These are phyloP conservation scores for Penicillium sp. DNA, from an alignment of 2,329 filamentous ascomycete genomes.

Conservation along the genomic window DNA sequence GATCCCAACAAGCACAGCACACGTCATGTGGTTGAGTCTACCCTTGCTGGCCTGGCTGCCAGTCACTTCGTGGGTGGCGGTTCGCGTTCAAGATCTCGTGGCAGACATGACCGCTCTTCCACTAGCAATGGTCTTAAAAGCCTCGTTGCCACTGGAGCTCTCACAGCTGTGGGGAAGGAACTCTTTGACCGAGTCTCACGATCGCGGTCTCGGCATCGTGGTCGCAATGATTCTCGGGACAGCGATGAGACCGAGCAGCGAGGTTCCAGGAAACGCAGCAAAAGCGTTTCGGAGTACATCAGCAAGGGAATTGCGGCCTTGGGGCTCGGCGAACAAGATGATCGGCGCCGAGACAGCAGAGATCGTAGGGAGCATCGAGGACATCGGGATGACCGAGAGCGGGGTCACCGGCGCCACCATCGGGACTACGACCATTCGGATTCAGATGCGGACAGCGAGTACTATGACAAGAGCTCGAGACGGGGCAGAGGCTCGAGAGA, in stretches of 20 bases:
- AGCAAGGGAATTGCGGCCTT: slow-evolving; percentile 46
- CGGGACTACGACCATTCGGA: slow-evolving; percentile 40
- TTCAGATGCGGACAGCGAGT: slow-evolving; percentile 39
- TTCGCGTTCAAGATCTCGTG: slow-evolving; percentile 66
- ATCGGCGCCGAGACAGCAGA: slow-evolving; percentile 24
- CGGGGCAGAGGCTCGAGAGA: slow-evolving; percentile 42
- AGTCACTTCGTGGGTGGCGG: slow-evolving; percentile 84
- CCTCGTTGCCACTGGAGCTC: slow-evolving; percentile 43
- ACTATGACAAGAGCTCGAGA: slow-evolving; percentile 33
- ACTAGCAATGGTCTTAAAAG: slow-evolving; percentile 48
- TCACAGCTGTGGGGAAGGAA: slow-evolving; percentile 51
- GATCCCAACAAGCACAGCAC: slow-evolving; percentile 73
- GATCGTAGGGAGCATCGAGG: slow-evolving; percentile 10
- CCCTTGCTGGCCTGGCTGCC: slow-evolving; percentile 81
- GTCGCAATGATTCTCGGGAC: slow-evolving; percentile 45
- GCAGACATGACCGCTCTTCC: slow-evolving; percentile 54
- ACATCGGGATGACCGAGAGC: slow-evolving; percentile 27
- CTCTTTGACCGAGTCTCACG: slow-evolving; percentile 39
- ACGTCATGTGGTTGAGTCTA: slow-evolving; percentile 79
- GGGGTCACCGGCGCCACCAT: slow-evolving; percentile 29
- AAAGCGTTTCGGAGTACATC: slow-evolving; percentile 48
- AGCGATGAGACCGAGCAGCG: slow-evolving; percentile 46
- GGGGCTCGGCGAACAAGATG: slow-evolving; percentile 39
- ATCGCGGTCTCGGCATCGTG: slow-evolving; percentile 45
- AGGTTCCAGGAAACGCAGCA: slow-evolving; percentile 44